Evolutionary conservation across 2,329 filamentous ascomycete species (phyloP).

Genomic region (Xylariaceae sp.): DNA sequence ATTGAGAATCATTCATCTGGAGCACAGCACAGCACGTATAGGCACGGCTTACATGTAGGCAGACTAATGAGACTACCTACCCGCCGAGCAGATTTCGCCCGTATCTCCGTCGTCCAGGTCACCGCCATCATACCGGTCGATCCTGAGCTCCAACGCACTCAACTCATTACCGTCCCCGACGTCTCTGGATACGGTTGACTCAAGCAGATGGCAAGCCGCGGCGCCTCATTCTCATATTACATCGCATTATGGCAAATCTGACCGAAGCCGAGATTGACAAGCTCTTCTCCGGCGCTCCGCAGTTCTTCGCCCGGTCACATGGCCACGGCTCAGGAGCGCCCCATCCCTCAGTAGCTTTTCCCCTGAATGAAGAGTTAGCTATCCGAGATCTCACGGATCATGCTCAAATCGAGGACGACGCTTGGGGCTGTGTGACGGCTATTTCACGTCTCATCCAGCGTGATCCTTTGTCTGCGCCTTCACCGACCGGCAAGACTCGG

Average conservation of each 20-base stretch:
- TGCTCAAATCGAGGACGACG: conserved; percentile 57
- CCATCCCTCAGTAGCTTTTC: conserved; percentile 61
- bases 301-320: conserved; percentile 61
- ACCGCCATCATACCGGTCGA: conserved; percentile 33
- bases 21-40: background rate
- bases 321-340: conserved; percentile 57
- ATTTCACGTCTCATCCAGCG: conserved; percentile 57
- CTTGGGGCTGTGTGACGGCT: conserved; percentile 60
- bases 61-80: conserved; percentile 17
- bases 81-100: conserved; percentile 22
- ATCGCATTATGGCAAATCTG: conserved; percentile 57
- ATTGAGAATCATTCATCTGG: background rate
- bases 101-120: conserved; percentile 25
- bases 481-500: conserved; percentile 42
- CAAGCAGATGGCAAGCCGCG: conserved; percentile 36
- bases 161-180: conserved; percentile 56
- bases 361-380: conserved; percentile 59
- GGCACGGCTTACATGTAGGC: background rate
- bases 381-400: conserved; percentile 64
- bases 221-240: conserved; percentile 48
- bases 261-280: conserved; percentile 59
- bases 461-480: conserved; percentile 42
- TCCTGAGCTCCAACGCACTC: conserved; percentile 52
- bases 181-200: conserved; percentile 38
- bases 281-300: conserved; percentile 71